Percentiles rank a stretch among this genome's conserved stretches.
Evolutionary conservation across 2,329 filamentous ascomycete genomes (phyloP).

Genomic region (Lasiodiplodia gonubiensis): DNA sequence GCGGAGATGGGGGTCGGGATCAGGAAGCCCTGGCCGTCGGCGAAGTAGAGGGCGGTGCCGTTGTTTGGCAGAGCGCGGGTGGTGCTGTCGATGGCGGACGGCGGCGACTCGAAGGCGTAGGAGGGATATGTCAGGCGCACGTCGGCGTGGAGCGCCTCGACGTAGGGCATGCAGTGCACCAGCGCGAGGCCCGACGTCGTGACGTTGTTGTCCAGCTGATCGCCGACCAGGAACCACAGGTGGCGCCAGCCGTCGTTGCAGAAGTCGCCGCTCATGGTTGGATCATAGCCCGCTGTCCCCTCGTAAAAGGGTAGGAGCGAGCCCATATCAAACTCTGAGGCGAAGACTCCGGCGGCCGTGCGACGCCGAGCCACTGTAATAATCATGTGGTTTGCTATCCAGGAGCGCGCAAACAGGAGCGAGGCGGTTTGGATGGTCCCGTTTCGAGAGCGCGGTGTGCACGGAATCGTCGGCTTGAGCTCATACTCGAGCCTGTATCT

Average conservation of each 20-base stretch:
- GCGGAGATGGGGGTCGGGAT: not conserved
- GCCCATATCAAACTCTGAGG: too few species aligned
- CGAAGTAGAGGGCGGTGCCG: not conserved
- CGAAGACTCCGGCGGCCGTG: too few species aligned
- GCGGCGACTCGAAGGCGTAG: not conserved
- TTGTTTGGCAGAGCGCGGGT: not conserved
- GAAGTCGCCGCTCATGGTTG: not conserved
- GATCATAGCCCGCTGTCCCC: too few species aligned
- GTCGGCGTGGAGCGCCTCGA: not conserved
- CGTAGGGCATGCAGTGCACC: constrained; percentile 3
- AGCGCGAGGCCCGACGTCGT: not conserved
- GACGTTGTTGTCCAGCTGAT: not conserved
- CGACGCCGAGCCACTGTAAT: too few species aligned
- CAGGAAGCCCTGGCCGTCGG: too few species aligned
- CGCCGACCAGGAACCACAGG: not conserved
- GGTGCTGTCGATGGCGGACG: not conserved
- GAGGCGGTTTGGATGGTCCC: too few species aligned
- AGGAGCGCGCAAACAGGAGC: too few species aligned
- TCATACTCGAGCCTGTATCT: not conserved
- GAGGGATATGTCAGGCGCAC: not conserved
- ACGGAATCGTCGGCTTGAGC: not conserved
- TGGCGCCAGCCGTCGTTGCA: not conserved
- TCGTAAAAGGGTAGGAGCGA: too few species aligned
- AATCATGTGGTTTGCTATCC: too few species aligned
- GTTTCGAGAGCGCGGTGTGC: not conserved